Evolutionary conservation across 306 rosid genomes (phyloP).

Genomic region (Bauhinia variegata): DNA sequence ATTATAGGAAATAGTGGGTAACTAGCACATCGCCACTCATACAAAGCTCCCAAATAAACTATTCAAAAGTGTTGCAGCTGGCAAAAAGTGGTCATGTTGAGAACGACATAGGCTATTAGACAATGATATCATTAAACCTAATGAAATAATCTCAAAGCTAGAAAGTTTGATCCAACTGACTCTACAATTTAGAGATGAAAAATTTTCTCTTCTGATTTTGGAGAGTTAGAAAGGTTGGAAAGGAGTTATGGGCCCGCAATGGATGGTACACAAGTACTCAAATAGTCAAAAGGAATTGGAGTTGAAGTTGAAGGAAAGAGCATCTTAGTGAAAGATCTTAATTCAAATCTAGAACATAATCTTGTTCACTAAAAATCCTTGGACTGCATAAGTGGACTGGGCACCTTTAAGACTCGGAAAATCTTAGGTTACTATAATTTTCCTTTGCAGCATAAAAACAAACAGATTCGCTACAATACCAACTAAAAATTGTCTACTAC

Average conservation of each 20-base stretch:
- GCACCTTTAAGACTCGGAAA: neutral
- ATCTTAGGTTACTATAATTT: neutral
- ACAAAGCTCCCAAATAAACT: conserved; percentile 27
- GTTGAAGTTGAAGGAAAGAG: too few species aligned
- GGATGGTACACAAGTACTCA: conserved; percentile 4
- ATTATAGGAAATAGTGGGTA: conserved; percentile 21
- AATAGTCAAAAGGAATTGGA: neutral
- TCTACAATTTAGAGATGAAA: too few species aligned
- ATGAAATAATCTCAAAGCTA: conserved; percentile 18
- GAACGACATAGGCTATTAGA: conserved; percentile 37
- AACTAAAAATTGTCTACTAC: too few species aligned
- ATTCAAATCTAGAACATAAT: conserved; percentile 19
- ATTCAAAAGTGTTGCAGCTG: conserved; percentile 19
- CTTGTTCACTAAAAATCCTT: neutral
- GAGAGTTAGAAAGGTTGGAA: conserved; percentile 27
- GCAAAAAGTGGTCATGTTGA: conserved; percentile 8
- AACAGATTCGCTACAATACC: neutral
- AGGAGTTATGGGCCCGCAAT: conserved; percentile 5
- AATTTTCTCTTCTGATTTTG: conserved; percentile 5
- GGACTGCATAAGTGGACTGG: too few species aligned
- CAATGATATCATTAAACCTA: conserved; percentile 22
- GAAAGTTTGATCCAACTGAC: conserved; percentile 35
- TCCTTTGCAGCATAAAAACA: neutral
- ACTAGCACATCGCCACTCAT: conserved; percentile 3
- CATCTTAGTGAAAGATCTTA: conserved; percentile 23